phyloP scores from a whole-genome alignment of 768 basidiomycete genomes.

The Nidularia pulvinata region DNA sequence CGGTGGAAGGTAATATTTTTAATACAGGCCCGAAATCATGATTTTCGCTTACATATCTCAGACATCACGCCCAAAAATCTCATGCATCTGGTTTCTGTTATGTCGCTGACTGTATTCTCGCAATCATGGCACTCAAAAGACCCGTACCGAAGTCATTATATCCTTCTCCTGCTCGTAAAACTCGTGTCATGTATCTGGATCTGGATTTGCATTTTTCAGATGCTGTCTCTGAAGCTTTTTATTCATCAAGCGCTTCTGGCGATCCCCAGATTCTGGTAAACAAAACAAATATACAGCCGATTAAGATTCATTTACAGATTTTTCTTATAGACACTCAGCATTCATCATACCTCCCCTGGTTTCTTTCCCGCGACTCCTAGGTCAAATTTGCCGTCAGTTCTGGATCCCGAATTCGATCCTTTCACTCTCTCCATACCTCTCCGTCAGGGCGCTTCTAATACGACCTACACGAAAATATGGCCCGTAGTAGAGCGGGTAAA shows the following conservation, averaged over 20 bases:
- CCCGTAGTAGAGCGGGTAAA: conserved; percentile 57
- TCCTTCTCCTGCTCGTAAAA: conserved; percentile 20
- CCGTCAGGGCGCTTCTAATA: conserved; percentile 61
- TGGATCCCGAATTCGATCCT: conserved; percentile 41
- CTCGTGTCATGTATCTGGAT: conserved; percentile 88
- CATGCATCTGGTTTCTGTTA: conserved; percentile 93
- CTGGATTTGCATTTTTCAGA: conserved; percentile 93
- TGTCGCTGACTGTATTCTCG: conserved; percentile 86
- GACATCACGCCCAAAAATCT: conserved; percentile 84
- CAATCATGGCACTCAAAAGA: conserved; percentile 70
- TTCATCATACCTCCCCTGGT: conserved; percentile 81
- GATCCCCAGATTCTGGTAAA: conserved; percentile 48
- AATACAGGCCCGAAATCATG: background rate
- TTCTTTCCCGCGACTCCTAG: conserved; percentile 77
- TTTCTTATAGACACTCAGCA: conserved; percentile 63
- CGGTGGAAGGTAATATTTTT: conserved; percentile 67
- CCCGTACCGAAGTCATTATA: conserved; percentile 8
- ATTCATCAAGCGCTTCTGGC: conserved; percentile 27
- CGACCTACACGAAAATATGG: conserved; percentile 69
- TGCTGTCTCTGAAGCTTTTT: conserved; percentile 81
- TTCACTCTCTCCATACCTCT: conserved; percentile 85
- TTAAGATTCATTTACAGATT: background rate
- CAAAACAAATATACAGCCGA: background rate
- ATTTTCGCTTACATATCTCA: conserved; percentile 14
- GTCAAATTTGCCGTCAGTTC: conserved; percentile 39